Evolutionary conservation across 2,329 filamentous ascomycete genomes (phyloP).

Genomic region (Thermoascus crustaceus): DNA sequence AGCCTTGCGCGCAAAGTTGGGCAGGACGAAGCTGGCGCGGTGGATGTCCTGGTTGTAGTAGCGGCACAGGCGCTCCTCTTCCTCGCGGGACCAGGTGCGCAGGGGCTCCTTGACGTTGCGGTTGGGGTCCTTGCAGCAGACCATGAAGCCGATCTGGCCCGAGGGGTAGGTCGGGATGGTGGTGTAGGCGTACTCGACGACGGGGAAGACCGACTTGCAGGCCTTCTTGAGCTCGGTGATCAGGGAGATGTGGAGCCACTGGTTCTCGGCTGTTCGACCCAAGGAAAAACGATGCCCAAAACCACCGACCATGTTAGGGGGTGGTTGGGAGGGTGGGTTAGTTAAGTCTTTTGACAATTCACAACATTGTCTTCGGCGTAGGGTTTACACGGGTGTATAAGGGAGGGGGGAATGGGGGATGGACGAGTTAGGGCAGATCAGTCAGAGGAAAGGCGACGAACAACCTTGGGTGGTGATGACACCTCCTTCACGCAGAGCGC

Average conservation of each 20-base stretch:
- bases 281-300: too few relatives aligned
- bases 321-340: too few relatives aligned
- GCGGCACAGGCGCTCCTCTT: slow-evolving; percentile 85
- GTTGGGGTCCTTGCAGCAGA: slow-evolving; percentile 89
- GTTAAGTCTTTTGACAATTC: neutral
- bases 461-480: slow-evolving; percentile 99
- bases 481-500: slow-evolving; percentile 86
- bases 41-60: slow-evolving; percentile 99
- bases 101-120: slow-evolving; percentile 79
- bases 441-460: slow-evolving; percentile 66
- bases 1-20: slow-evolving; percentile 81
- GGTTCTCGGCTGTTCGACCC: slow-evolving; percentile 72
- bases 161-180: slow-evolving; percentile 99
- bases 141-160: slow-evolving; percentile 99
- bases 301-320: slow-evolving; percentile 8
- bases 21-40: slow-evolving; percentile 86
- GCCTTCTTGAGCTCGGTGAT: slow-evolving; percentile 94
- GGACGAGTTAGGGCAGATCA: slow-evolving; percentile 59
- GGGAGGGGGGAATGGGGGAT: slow-evolving; percentile 7
- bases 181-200: slow-evolving; percentile 94
- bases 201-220: slow-evolving; percentile 94
- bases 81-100: slow-evolving; percentile 70
- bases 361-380: neutral
- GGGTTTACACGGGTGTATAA: neutral
- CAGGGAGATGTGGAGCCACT: slow-evolving; percentile 93